phyloP scores from a whole-genome alignment of 2,329 filamentous ascomycete genomes.

The Cytospora piceicola region DNA sequence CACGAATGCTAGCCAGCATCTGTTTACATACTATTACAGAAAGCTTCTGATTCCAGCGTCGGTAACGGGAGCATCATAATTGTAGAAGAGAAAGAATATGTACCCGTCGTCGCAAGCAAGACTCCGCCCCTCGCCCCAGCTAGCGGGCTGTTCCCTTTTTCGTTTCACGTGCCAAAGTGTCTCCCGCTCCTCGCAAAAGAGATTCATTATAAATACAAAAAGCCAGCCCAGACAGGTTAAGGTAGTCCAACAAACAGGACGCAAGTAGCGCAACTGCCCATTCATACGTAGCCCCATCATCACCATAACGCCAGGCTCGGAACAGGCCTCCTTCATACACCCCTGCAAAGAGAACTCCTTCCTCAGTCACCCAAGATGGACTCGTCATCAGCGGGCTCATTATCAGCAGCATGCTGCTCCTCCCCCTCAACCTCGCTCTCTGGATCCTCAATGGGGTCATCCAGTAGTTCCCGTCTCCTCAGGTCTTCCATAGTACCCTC shows the following conservation, averaged over 20 bases:
- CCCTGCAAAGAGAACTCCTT: neutral
- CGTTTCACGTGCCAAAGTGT: conserved; percentile 10
- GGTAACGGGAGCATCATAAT: conserved; percentile 18
- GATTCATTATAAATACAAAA: conserved; percentile 24
- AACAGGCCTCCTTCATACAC: conserved; percentile 9
- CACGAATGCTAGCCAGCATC: neutral
- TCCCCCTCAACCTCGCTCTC: conserved; percentile 45
- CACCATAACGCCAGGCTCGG: conserved; percentile 29
- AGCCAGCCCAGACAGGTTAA: conserved; percentile 8
- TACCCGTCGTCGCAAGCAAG: conserved; percentile 20
- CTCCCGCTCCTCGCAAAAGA: conserved; percentile 14
- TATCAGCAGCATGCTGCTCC: conserved; percentile 40
- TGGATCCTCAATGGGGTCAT: conserved; percentile 48
- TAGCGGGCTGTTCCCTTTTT: conserved; percentile 10
- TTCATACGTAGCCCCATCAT: conserved; percentile 18
- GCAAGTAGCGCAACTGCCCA: conserved; percentile 10
- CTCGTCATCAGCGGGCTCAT: conserved; percentile 48
- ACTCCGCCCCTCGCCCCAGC: conserved; percentile 9
- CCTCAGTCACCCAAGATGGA: conserved; percentile 51
- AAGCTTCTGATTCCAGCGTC: conserved; percentile 14
- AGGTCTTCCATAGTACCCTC: conserved; percentile 65
- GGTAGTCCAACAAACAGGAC: conserved; percentile 12
- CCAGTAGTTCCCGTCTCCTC: conserved; percentile 56
- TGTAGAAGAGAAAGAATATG: conserved; percentile 22
- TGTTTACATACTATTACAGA: neutral